These are phyloP conservation scores for Thelephora ganbajun DNA, from an alignment of 768 basidiomycete genomes.

Conservation along the genomic window DNA sequence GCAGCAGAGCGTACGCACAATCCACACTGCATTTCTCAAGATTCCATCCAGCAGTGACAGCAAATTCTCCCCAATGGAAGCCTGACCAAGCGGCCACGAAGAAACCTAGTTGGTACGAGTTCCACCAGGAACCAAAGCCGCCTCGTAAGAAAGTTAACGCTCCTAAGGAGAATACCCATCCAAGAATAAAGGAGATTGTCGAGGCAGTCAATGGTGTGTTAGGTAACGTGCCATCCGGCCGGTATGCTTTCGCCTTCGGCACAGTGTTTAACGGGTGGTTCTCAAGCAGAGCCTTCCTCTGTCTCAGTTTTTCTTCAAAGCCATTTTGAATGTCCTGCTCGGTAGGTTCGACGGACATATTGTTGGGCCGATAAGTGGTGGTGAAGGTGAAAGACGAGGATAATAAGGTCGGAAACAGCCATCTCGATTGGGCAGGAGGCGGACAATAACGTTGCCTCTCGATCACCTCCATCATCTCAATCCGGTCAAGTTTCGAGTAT, in stretches of 20 bases:
- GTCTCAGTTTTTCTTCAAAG: conserved; percentile 30
- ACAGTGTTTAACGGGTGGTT: conserved; percentile 37
- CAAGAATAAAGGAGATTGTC: conserved; percentile 75
- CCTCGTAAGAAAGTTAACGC: conserved; percentile 32
- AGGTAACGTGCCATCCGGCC: conserved; percentile 51
- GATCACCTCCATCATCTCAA: not conserved
- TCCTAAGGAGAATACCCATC: conserved; percentile 53
- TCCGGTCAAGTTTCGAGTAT: not conserved
- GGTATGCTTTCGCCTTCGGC: conserved; percentile 22
- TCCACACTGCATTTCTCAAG: conserved; percentile 82
- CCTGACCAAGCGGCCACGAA: conserved; percentile 72
- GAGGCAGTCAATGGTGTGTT: conserved; percentile 78
- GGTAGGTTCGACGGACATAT: not conserved
- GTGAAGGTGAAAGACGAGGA: not conserved
- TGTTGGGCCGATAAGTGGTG: not conserved
- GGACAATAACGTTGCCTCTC: too few relatives aligned
- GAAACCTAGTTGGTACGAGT: conserved; percentile 66
- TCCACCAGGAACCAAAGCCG: conserved; percentile 40
- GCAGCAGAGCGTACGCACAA: conserved; percentile 41
- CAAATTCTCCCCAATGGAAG: conserved; percentile 93
- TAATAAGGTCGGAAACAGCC: not conserved
- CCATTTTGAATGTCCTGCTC: conserved; percentile 9
- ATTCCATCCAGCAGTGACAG: conserved; percentile 94
- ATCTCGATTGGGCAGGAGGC: too few relatives aligned
- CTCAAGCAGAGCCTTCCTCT: conserved; percentile 20